Percentiles rank a stretch among this genome's conserved stretches.
These are phyloP conservation scores for Fusarium avenaceum DNA, from an alignment of 2,329 filamentous ascomycete species.

Conservation along the genomic window DNA sequence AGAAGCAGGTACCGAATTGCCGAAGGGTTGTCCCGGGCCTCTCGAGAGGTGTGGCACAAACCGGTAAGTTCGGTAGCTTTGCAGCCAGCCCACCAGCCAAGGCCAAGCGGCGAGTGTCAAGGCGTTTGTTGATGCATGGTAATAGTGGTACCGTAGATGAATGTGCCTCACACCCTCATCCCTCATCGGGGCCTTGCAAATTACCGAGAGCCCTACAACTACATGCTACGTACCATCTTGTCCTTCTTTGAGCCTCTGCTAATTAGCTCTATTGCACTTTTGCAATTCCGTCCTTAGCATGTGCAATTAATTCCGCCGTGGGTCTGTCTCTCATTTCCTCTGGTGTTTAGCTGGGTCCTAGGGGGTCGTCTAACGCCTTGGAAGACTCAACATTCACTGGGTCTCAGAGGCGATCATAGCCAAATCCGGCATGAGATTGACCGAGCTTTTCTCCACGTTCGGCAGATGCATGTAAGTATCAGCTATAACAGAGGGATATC, in stretches of 20 bases:
- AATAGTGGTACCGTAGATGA: neutral
- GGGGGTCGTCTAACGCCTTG: constrained; percentile 14
- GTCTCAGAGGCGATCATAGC: constrained; percentile 23
- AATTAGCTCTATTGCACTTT: no score
- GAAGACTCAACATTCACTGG: neutral
- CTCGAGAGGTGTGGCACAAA: constrained; percentile 27
- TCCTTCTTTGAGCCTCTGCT: no score
- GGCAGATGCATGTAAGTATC: constrained; percentile 31
- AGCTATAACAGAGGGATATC: neutral
- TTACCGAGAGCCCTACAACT: constrained; percentile 24
- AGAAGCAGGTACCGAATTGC: constrained; percentile 42
- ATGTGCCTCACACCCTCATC: constrained; percentile 32
- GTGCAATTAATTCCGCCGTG: constrained; percentile 9
- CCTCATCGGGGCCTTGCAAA: constrained; percentile 34
- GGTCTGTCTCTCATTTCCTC: constrained; percentile 28
- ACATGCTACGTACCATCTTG: neutral
- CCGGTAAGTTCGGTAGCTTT: constrained; percentile 19
- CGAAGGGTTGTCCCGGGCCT: constrained; percentile 28
- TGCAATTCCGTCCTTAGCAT: neutral
- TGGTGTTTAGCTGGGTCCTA: neutral
- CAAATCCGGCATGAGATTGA: constrained; percentile 11
- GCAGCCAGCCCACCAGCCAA: neutral
- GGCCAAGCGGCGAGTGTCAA: neutral
- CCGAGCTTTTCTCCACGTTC: constrained; percentile 39
- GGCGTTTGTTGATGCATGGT: neutral